phyloP scores from a whole-genome alignment of 176 grass and related monocot genomes.

The Eleusine coracana region DNA sequence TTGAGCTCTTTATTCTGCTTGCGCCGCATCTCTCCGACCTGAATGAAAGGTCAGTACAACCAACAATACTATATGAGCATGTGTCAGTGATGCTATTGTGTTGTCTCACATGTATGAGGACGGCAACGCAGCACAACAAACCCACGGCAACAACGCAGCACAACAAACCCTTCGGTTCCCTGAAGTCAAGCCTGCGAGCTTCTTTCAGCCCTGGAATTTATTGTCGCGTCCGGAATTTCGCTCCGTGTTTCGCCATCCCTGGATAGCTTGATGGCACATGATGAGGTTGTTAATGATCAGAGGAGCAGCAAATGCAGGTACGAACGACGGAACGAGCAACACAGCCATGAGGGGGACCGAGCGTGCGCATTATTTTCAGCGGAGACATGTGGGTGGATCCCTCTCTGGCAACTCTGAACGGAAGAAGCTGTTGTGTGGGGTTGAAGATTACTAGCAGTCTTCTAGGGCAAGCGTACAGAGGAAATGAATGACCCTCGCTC shows the following conservation, averaged over 20 bases:
- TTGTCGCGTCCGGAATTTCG: background rate
- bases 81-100: background rate
- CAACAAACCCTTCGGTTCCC: background rate
- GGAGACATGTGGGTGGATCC: background rate
- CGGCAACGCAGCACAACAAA: too few relatives aligned
- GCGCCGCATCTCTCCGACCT: background rate
- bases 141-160: background rate
- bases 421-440: background rate
- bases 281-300: background rate
- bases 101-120: background rate
- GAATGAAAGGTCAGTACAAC: constrained; percentile 30
- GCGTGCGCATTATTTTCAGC: background rate
- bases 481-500: background rate
- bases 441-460: background rate
- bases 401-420: constrained; percentile 6
- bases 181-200: background rate
- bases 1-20: constrained; percentile 1
- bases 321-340: background rate
- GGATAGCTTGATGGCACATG: background rate
- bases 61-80: background rate
- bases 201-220: background rate
- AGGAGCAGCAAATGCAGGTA: background rate
- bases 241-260: background rate
- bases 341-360: background rate
- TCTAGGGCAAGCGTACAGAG: background rate